Base-by-base conservation (phyloP, 805 yeast species). In the Saturnispora kantuleensis region DNA sequence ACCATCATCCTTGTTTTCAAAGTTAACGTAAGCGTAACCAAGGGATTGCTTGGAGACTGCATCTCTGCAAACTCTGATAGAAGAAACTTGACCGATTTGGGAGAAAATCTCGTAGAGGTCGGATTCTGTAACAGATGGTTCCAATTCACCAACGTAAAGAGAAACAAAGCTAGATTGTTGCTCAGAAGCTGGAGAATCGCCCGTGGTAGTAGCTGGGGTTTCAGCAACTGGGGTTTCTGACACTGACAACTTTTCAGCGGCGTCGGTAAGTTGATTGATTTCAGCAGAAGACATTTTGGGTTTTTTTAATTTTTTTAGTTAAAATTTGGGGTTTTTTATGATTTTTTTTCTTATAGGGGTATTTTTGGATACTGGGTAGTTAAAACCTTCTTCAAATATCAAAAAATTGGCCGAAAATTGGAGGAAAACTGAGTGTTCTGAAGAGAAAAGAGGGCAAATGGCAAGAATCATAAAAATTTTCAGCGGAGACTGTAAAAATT, bases 11-110 rank as follows among this genome's bases (percentile, higher is more conserved):
- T 76, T 70, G 67, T 81, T 79, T 73, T 82, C 88, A 81, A 73
- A 93, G 83, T 93, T 93, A 61, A 93, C 96, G 72, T 93, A 93
- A 60, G 96, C 98, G 69, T 93, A 93, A 64, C 98, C 97, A 57
- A 93, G 79, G 50, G 97, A 90, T 64, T 87, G 88, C 74, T 90
- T 86, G 66, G 97, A 81, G 58, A 93, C 83, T 56, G 97, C 95
- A 65, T 93, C 97, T 73, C 98, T 90, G 75, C 98, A 93, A 53
- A 93, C 96, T 74, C 97, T 89, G 67, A 93, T 89, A 51, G 96
- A 86, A 30, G 96, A 78, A 49, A 93, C 97, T 61, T 86, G 88
- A 56, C 97, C 98, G 58, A 90, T 76, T 62, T 85, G 88, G 53
- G 95, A 84, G 74, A 93, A 93, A 59, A 89, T 74, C 74, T 93